These are phyloP conservation scores for Dimargaris verticillata DNA, from an alignment of 192 early-diverging fungal species.

Conservation along the genomic window DNA sequence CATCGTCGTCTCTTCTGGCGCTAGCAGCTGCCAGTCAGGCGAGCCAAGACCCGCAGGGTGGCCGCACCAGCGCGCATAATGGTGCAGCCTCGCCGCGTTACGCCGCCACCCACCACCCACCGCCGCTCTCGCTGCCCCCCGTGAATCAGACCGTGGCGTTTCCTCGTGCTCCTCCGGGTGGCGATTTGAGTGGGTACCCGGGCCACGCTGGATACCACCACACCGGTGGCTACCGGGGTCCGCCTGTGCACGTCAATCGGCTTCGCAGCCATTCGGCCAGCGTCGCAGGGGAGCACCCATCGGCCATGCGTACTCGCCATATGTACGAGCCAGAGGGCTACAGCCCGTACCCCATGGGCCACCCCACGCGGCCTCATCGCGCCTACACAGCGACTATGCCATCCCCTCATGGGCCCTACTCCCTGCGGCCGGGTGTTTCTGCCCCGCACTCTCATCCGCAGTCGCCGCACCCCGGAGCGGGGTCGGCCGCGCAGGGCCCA, in stretches of 20 bases:
- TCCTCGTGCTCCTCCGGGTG: neutral
- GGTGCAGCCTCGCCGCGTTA: neutral
- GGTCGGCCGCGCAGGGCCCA: neutral
- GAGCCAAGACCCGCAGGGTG: no score
- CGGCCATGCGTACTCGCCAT: neutral
- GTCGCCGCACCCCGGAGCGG: no score
- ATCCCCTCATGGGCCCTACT: no score
- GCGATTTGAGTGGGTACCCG: neutral
- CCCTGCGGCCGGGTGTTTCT: no score
- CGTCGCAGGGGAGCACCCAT: neutral
- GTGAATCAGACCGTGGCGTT: neutral
- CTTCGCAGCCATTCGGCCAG: conserved; percentile 11
- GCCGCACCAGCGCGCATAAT: no score
- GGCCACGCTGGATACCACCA: neutral
- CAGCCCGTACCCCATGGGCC: neutral
- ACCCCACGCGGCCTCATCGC: no score
- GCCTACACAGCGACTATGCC: no score
- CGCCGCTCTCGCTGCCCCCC: neutral
- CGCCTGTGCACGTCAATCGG: neutral
- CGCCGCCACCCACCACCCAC: neutral
- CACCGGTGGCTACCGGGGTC: neutral
- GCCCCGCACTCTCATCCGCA: no score
- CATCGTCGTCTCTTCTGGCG: conserved; percentile 9
- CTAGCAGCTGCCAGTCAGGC: neutral
- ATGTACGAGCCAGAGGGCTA: neutral